Conservation (phyloP, 345 rosid genomes). For the Syzygium grande region DNA sequence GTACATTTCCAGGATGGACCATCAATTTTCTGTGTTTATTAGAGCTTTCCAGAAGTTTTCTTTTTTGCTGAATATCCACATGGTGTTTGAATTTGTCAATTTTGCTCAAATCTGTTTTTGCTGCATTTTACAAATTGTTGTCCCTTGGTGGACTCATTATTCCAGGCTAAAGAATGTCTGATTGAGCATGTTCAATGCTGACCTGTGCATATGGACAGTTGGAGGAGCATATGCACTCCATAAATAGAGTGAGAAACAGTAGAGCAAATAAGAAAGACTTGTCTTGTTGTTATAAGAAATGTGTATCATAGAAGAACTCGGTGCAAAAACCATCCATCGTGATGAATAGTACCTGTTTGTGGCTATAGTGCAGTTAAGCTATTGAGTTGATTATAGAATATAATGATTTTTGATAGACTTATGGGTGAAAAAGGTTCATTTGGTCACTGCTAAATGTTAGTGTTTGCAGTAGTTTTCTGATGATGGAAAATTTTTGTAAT, state of each 20-base stretch:
- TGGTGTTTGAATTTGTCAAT: not conserved
- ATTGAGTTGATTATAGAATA: not conserved
- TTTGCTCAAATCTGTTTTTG: not conserved
- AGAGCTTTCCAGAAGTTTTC: not conserved
- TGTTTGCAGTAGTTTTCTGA: not conserved
- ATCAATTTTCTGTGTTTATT: not conserved
- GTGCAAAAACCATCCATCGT: not conserved
- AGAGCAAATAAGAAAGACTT: not conserved
- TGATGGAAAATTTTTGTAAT: not conserved
- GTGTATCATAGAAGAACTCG: not conserved
- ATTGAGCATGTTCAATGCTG: not conserved
- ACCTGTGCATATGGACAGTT: not conserved
- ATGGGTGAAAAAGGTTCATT: not conserved
- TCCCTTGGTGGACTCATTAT: not conserved
- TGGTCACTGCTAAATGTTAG: not conserved
- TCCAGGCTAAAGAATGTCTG: not conserved
- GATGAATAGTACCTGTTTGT: not conserved
- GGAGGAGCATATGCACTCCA: not conserved
- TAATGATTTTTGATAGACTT: not conserved
- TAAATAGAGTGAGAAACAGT: not conserved
- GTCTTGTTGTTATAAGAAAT: not conserved
- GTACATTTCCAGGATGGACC: not conserved
- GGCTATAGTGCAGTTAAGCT: not conserved
- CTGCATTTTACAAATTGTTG: not conserved
- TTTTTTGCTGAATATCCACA: not conserved